Percentiles rank a stretch among this genome's conserved stretches.
Evolutionary conservation across 2,329 filamentous ascomycete species (phyloP).

Genomic region (Fusarium equiseti): DNA sequence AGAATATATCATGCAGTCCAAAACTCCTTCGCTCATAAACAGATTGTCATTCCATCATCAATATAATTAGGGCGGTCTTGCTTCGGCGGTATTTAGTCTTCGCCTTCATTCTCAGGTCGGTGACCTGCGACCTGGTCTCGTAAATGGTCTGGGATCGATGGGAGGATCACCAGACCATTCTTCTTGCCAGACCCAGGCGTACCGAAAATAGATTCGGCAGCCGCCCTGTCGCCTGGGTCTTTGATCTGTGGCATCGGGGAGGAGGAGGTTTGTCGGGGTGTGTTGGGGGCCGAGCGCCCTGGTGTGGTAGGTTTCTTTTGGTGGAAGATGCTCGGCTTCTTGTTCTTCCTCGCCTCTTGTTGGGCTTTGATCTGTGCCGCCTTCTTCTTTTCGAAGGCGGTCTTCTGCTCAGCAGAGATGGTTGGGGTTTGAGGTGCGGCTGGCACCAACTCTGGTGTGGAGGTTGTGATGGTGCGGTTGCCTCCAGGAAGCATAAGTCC

Average conservation of each 20-base stretch:
- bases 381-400: neutral
- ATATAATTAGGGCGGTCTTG: neutral
- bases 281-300: neutral
- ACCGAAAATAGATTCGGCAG: constrained; percentile 1
- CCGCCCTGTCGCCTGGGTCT: neutral
- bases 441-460: neutral
- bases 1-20: neutral
- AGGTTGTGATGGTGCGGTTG: constrained; percentile 1
- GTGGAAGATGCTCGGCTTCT: constrained; percentile 12
- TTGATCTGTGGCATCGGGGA: neutral
- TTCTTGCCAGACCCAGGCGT: neutral
- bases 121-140: constrained; percentile 2
- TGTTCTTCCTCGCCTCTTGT: neutral
- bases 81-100: neutral
- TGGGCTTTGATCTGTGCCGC: constrained; percentile 2
- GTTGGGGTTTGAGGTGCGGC: neutral
- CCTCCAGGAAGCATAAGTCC: constrained; percentile 29
- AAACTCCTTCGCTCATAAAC: constrained; percentile 6
- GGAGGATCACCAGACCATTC: constrained; percentile 1
- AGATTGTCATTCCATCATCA: neutral
- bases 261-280: neutral
- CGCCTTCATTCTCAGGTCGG: neutral
- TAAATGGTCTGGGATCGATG: neutral
- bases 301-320: neutral
- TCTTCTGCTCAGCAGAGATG: neutral